Conservation (phyloP, 768 basidiomycete genomes). For the Clathrus columnatus region DNA sequence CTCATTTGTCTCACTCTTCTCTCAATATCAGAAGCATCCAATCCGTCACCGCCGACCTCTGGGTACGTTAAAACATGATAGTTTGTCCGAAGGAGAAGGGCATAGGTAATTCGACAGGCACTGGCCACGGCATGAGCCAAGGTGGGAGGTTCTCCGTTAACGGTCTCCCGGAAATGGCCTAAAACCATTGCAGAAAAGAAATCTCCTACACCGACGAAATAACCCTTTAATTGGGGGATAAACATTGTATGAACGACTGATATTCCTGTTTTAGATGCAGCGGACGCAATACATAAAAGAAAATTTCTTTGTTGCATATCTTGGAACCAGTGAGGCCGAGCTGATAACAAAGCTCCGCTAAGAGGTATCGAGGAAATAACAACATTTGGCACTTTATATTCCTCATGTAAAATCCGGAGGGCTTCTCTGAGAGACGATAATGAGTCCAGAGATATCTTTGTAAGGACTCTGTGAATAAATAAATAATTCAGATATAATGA, state of each 20-base stretch:
- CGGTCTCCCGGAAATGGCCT: constrained; percentile 48
- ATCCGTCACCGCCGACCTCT: constrained; percentile 71
- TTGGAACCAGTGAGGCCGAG: constrained; percentile 32
- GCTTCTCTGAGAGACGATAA: constrained; percentile 57
- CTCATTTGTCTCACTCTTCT: constrained; percentile 68
- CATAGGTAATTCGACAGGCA: constrained; percentile 67
- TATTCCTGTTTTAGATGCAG: constrained; percentile 17
- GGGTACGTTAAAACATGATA: constrained; percentile 47
- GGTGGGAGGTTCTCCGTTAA: constrained; percentile 7
- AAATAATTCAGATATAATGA: neutral
- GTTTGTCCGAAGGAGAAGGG: constrained; percentile 58
- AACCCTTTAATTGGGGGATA: constrained; percentile 76
- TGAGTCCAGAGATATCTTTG: constrained; percentile 61
- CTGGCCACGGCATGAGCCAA: constrained; percentile 56
- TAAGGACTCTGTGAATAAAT: constrained; percentile 51
- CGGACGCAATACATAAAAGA: constrained; percentile 70
- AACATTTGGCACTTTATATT: constrained; percentile 72
- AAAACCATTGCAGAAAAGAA: constrained; percentile 90
- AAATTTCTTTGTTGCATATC: constrained; percentile 25
- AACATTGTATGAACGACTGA: constrained; percentile 57
- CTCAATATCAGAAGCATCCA: constrained; percentile 54
- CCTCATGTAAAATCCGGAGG: constrained; percentile 64
- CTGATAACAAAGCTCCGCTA: constrained; percentile 20
- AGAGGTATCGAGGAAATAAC: constrained; percentile 88
- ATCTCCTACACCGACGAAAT: constrained; percentile 96